These are phyloP conservation scores for Sphenostylis stenocarpa DNA, from an alignment of 306 rosid genomes.

Conservation along the genomic window DNA sequence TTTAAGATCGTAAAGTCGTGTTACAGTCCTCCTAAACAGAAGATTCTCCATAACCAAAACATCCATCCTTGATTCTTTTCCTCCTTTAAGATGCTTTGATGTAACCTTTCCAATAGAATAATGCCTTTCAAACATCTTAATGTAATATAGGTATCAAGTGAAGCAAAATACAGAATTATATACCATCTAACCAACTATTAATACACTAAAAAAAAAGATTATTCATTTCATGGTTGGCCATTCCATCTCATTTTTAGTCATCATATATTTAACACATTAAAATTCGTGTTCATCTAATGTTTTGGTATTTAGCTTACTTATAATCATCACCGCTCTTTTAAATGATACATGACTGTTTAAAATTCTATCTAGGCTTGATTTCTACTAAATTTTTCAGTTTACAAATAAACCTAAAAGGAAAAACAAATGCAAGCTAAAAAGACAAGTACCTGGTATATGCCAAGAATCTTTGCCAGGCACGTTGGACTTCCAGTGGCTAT, in stretches of 20 bases:
- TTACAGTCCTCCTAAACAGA: slow-evolving; percentile 70
- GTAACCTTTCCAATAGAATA: slow-evolving; percentile 67
- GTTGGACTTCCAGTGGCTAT: slow-evolving; percentile 77
- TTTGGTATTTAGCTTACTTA: neutral
- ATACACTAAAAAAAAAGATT: slow-evolving; percentile 13
- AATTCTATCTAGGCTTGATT: neutral
- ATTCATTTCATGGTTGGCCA: slow-evolving; percentile 12
- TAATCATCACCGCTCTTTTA: neutral
- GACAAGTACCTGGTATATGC: slow-evolving; percentile 87
- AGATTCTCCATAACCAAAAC: slow-evolving; percentile 98
- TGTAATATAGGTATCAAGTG: slow-evolving; percentile 7
- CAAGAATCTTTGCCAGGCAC: slow-evolving; percentile 94
- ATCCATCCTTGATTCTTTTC: slow-evolving; percentile 79
- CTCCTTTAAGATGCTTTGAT: slow-evolving; percentile 82
- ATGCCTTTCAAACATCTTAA: slow-evolving; percentile 34
- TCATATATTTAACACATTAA: neutral
- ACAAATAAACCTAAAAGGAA: neutral
- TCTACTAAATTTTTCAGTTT: slow-evolving; percentile 10
- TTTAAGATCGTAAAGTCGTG: slow-evolving; percentile 88
- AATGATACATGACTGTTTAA: neutral
- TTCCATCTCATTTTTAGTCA: neutral
- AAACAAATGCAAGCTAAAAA: neutral
- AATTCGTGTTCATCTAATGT: neutral
- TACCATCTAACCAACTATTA: slow-evolving; percentile 2
- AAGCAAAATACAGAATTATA: slow-evolving; percentile 15